Percentiles rank a stretch among this genome's conserved stretches.
Evolutionary conservation across 768 basidiomycete species (phyloP).

Genomic region (Mycena haematopus): DNA sequence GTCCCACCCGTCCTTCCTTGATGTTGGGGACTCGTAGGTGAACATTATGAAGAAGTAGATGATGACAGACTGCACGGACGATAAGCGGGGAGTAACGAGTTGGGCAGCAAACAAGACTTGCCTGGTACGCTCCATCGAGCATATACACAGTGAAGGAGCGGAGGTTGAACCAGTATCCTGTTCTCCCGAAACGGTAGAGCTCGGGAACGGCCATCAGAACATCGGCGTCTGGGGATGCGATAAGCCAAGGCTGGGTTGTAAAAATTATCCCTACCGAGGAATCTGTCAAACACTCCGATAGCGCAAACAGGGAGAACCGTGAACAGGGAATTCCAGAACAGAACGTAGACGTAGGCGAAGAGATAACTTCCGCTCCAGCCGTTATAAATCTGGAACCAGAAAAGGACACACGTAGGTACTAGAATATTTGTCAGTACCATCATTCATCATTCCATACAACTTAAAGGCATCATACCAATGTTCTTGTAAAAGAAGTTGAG

Average conservation of each 20-base stretch:
- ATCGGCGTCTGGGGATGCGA: constrained; percentile 65
- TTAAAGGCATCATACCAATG: constrained; percentile 46
- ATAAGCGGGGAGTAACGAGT: not conserved
- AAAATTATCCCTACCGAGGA: constrained; percentile 64
- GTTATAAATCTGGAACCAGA: constrained; percentile 96
- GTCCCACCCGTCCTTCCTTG: constrained; percentile 82
- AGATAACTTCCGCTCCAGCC: constrained; percentile 94
- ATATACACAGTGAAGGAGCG: constrained; percentile 81
- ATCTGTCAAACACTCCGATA: constrained; percentile 94
- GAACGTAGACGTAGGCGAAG: constrained; percentile 91
- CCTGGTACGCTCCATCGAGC: constrained; percentile 88
- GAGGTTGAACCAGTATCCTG: constrained; percentile 84
- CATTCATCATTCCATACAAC: not conserved
- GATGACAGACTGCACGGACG: constrained; percentile 73
- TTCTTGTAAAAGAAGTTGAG: constrained; percentile 99
- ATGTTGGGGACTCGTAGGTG: constrained; percentile 73
- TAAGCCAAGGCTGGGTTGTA: not conserved
- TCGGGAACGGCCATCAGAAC: constrained; percentile 91
- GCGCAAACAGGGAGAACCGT: constrained; percentile 92
- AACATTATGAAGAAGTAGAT: constrained; percentile 91
- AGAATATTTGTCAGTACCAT: not conserved
- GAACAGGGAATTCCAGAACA: constrained; percentile 99
- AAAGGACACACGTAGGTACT: constrained; percentile 91
- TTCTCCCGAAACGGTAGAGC: constrained; percentile 83
- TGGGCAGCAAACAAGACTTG: constrained; percentile 37